Evolutionary conservation across 768 basidiomycete species (phyloP).

Genomic region (Rhizopogon vulgaris): DNA sequence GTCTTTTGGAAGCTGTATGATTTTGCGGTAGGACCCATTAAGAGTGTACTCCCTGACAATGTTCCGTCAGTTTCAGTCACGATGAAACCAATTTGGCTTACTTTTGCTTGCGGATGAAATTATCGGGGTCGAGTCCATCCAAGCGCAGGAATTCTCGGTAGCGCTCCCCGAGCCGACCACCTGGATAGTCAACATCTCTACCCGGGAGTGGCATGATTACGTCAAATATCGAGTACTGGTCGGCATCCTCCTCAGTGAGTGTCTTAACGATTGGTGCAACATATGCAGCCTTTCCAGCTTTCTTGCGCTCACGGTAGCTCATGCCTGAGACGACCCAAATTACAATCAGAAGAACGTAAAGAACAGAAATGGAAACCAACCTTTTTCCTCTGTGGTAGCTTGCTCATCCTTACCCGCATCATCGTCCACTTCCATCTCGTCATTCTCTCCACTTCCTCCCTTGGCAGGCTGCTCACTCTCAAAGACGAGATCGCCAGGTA

Average conservation of each 20-base stretch:
- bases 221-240: constrained; percentile 85
- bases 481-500: constrained; percentile 89
- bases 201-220: constrained; percentile 98
- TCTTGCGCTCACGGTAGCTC: constrained; percentile 12
- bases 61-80: constrained; percentile 5
- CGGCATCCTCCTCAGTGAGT: constrained; percentile 69
- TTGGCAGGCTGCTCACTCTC: constrained; percentile 32
- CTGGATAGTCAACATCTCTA: constrained; percentile 89
- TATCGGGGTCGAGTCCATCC: constrained; percentile 88
- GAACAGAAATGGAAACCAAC: constrained; percentile 15
- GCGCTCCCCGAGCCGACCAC: constrained; percentile 77
- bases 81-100: constrained; percentile 28
- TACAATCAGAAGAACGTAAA: constrained; percentile 4
- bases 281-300: constrained; percentile 12
- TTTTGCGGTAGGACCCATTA: constrained; percentile 88
- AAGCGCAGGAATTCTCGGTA: constrained; percentile 75
- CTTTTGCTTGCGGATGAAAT: constrained; percentile 89
- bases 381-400: constrained; percentile 26
- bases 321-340: constrained; percentile 14
- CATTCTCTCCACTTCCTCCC: constrained; percentile 9
- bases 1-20: constrained; percentile 79
- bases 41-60: constrained; percentile 78
- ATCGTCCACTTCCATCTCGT: constrained; percentile 24
- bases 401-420: constrained; percentile 27
- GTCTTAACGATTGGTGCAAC: constrained; percentile 68